Base-by-base conservation (phyloP, 139 green algal genomes). In the Marvania coccoides region DNA sequence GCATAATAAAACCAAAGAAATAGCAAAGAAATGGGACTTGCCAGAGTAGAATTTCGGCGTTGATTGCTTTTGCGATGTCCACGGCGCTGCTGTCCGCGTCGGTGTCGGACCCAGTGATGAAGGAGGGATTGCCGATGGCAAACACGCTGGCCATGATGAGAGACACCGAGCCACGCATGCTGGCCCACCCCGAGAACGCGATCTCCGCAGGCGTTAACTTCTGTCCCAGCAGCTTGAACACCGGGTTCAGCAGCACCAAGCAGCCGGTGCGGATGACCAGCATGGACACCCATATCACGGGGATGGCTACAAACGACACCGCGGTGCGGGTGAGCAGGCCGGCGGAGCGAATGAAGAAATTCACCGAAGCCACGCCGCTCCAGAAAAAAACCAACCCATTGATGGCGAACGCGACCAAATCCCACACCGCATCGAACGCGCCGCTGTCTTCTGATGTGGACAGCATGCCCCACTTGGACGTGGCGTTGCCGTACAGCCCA, bases 361-460 rank as follows among this genome's bases (percentile, higher is more conserved):
- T 95, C 47, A 89, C 72, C 6, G 76, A 74, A 1, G 74, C 76
- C 0, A 81, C 74, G 19, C 89, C 89, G 10, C 86, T 74, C 34
- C 83, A 93, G 76, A 95, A 95, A 74, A 95, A 95, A 23, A 95
- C 78, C 35, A 92, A 75, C 33, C 79, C 82, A 30, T 88, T 85
- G 29, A 61, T 54, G 15, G 67, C 54, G 59, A 86, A 87, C 5
- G 65, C 51, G 0, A 80, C 24, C 23, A 84, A 75, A n/a, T 74
- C 80, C 15, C 80, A 65, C 10, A 87, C 68, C 47, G 54, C 65
- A 47, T 69, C 42, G 38, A 74, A 74, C 2, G 60, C 24, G 13
- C 55, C 70, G 47, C 47, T 63, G 30, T 65, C 48, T 35, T 65
- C 57, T 5, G 54, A 38, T 1, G 31, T 15, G 0, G 69, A n/a